These are phyloP conservation scores for Ambrosia artemisiifolia DNA, from an alignment of 129 eudicot species.

Conservation along the genomic window DNA sequence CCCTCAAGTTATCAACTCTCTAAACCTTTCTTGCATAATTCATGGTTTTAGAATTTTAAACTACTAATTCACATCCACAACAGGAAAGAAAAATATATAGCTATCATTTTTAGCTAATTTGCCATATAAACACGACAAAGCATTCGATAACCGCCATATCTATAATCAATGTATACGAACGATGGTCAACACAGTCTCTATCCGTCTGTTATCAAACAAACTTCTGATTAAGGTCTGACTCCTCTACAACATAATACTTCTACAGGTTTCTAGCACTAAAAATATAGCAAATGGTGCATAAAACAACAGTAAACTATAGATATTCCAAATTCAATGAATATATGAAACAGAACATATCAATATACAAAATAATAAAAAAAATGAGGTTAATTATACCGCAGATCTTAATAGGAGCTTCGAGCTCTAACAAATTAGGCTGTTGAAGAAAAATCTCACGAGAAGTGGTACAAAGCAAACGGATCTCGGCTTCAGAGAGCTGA, in stretches of 20 bases:
- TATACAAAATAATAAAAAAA: not conserved
- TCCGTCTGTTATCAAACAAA: not conserved
- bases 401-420: conserved; percentile 86
- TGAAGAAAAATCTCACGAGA: conserved; percentile 61
- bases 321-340: not conserved
- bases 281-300: not conserved
- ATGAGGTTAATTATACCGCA: conserved; percentile 45
- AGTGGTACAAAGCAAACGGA: conserved; percentile 52
- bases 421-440: conserved; percentile 74
- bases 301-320: not conserved
- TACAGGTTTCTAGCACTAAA: not conserved
- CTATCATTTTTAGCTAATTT: not conserved
- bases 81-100: not conserved
- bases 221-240: not conserved
- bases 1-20: not conserved
- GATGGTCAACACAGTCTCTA: not conserved
- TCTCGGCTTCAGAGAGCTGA: conserved; percentile 79
- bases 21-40: not conserved
- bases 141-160: not conserved
- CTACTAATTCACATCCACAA: not conserved
- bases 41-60: not conserved
- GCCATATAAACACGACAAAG: not conserved
- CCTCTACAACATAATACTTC: not conserved
- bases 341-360: not conserved
- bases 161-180: not conserved